These are phyloP conservation scores for Lagerstroemia speciosa DNA, from an alignment of 345 rosid species.

Conservation along the genomic window DNA sequence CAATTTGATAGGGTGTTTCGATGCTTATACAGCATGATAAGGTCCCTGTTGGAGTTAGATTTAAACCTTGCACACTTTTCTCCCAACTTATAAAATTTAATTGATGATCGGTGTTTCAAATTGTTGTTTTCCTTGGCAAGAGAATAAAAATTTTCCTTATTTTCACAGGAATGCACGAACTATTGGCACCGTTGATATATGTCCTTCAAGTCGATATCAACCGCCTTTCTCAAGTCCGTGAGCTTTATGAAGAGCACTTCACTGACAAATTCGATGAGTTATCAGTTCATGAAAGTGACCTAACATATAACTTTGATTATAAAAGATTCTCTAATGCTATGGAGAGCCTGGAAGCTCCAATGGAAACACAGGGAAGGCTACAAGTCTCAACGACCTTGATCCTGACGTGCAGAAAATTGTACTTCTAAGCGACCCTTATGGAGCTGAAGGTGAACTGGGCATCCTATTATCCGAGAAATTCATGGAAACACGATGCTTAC, in stretches of 20 bases:
- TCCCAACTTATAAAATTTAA: not conserved
- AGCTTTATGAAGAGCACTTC: conserved; percentile 74
- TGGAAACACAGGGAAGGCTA: conserved; percentile 38
- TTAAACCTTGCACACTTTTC: too few relatives aligned
- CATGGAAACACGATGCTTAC: conserved; percentile 96
- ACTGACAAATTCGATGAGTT: conserved; percentile 80
- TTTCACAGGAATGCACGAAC: conserved; percentile 87
- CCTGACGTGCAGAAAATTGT: conserved; percentile 63
- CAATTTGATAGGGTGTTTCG: not conserved
- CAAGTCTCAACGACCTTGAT: conserved; percentile 71
- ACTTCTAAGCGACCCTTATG: conserved; percentile 77
- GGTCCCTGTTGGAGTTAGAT: too few relatives aligned
- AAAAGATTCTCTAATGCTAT: conserved; percentile 57
- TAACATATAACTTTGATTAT: conserved; percentile 71
- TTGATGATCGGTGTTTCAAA: not conserved
- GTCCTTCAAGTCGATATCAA: conserved; percentile 88
- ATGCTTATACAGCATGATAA: not conserved
- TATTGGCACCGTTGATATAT: conserved; percentile 81
- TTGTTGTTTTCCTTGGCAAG: not conserved
- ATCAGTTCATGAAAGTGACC: conserved; percentile 64
- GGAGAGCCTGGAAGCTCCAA: conserved; percentile 43
- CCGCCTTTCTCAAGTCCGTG: conserved; percentile 72
- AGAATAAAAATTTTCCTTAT: not conserved
- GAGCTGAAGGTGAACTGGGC: conserved; percentile 98
- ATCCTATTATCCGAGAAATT: conserved; percentile 90